Evolutionary conservation across 2,329 filamentous ascomycete species (phyloP), one percentile per base, ranked within the genome.

Genomic region (Colletotrichum kahawae): DNA sequence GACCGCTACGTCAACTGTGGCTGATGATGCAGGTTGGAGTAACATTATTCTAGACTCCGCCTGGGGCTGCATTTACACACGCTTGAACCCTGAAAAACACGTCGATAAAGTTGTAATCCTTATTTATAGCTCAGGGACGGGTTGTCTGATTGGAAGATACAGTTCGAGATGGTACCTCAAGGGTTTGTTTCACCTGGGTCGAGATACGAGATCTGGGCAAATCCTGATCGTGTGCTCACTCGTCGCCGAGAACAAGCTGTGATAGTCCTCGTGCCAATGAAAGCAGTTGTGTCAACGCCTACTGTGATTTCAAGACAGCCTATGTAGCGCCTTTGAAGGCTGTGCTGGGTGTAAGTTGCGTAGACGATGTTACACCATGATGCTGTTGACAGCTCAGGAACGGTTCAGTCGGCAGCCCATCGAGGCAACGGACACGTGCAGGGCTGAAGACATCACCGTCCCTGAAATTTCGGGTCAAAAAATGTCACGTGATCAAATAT

Each of bases 1-100:
- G 70, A 36, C 48, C 31, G 24, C 57, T 73, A 74, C 71, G 67
- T 74, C 71, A 74, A 74, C 67, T 74, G 51, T 74, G 71, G 71
- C 71, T 74, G 66, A 70, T 43, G 48, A 60, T 54, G 66, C 59
- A 51, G 59, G 54, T 70, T 57, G 51, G n/a, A 54, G 57, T 57
- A 36, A 38, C 70, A 64, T 64, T 59, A 48, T 43, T 62, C 70
- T 34, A 24, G 70, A 56, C 66, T 73, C 38, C 43, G 70, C 65
- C 66, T 67, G 43, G 34, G 33, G 48, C 43, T 51, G 12, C 43
- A 51, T 51, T 51, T 4, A 54, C 36, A 14, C 43, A 57, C 34
- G 14, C 59, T 34, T 34, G 21, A 59, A 29, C 66, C 59, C 67
- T 29, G 18, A 24, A 38, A 21, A 69, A 36, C 67, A 67, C 33